These are phyloP conservation scores for Phytopythium mirpurense DNA, from an alignment of 352 stramenopile species.

Conservation along the genomic window DNA sequence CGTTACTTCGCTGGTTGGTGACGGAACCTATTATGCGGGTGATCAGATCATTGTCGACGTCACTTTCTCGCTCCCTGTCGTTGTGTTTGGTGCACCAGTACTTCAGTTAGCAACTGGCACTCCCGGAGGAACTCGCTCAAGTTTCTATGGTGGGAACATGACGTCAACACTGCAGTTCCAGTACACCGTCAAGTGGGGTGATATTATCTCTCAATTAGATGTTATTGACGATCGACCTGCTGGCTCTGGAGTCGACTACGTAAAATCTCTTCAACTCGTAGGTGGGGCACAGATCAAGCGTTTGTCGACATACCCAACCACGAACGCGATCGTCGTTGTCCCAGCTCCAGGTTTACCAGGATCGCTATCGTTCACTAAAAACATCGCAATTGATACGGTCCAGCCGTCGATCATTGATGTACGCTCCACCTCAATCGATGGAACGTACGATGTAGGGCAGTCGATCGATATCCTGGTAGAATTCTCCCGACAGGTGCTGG, in stretches of 20 bases:
- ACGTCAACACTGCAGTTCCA: constrained; percentile 42
- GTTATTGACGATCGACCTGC: constrained; percentile 44
- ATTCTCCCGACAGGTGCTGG: constrained; percentile 52
- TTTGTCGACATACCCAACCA: constrained; percentile 35
- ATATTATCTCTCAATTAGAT: constrained; percentile 30
- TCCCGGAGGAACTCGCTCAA: constrained; percentile 12
- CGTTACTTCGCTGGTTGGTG: constrained; percentile 25
- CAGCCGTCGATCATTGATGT: constrained; percentile 39
- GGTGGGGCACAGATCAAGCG: constrained; percentile 40
- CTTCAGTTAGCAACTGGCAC: constrained; percentile 24
- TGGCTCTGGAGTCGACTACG: constrained; percentile 36
- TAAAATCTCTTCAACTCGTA: constrained; percentile 30
- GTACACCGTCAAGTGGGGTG: constrained; percentile 37
- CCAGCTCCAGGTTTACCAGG: constrained; percentile 38
- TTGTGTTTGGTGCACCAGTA: constrained; percentile 44
- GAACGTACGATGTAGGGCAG: constrained; percentile 64
- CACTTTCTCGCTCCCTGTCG: constrained; percentile 56
- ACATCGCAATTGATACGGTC: constrained; percentile 42
- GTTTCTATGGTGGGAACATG: constrained; percentile 29
- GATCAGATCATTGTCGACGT: constrained; percentile 51
- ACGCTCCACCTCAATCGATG: constrained; percentile 27
- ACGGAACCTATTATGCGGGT: constrained; percentile 53
- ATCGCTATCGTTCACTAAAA: constrained; percentile 38
- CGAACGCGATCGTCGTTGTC: constrained; percentile 29
- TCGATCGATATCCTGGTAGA: constrained; percentile 40